Base-by-base conservation (phyloP, 345 rosid species). In the Salix exigua region DNA sequence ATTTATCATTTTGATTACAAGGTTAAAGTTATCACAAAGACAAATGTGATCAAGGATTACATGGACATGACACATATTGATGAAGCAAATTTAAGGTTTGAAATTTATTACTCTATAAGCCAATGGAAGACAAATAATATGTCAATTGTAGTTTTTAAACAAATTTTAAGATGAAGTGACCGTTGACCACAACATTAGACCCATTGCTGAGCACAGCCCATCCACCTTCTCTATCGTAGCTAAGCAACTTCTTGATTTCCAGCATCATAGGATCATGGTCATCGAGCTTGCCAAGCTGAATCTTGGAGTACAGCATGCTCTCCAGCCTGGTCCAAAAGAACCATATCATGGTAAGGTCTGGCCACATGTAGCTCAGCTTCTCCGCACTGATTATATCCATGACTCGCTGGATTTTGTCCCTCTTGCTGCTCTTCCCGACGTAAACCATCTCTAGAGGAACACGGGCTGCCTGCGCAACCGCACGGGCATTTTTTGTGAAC, bases 311-410 rank as follows among this genome's bases (percentile, higher is more conserved):
- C 28, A 95, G 55, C 97, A 95, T 93, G 81, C 92, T 90, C 83
- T 95, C 92, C 0, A 95, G 80, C 75, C 99, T 83, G 35, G 90
- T 89, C 99, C 99, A 95, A 77, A 95, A 95, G 90, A 90, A 91
- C 99, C 97, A 92, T 61, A 95, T 88, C 88, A 90, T 79, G 12
- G 95, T 78, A 33, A 80, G 85, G 77, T 93, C 93, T 38, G 64
- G 71, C 94, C 96, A 95, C 80, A 53, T 69, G 75, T 88, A 67
- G 60, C 97, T 80, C 14, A 92, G 86, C 73, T 88, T 90, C 77
- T 91, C 95, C 1, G 25, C 68, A 0, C 40, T 75, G 75, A 94
- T 83, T 2, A 74, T 31, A 1, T 74, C 85, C 11, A 83, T 77
- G 42, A 76, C 85, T 25, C 90, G 82, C 84, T 83, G 75, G 51